These are phyloP conservation scores for Mycena vitilis DNA, from an alignment of 768 basidiomycete species.

Conservation along the genomic window DNA sequence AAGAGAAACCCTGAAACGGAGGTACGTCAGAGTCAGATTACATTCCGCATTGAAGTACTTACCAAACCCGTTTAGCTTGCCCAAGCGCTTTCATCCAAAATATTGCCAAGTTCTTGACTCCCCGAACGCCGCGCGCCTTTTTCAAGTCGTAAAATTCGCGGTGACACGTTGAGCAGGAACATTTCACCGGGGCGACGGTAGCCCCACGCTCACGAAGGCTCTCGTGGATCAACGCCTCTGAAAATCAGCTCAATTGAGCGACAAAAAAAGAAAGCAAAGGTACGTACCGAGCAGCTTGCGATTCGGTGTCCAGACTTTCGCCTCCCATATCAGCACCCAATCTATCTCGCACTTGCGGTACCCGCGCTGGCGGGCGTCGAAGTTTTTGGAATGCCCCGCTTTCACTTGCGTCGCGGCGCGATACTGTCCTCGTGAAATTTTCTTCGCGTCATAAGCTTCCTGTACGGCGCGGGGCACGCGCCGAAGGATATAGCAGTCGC, in stretches of 20 bases:
- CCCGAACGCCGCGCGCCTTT: background rate
- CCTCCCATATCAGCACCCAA: slow-evolving; percentile 15
- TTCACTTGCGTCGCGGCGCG: background rate
- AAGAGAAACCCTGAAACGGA: too few species aligned
- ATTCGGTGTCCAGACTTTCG: slow-evolving; percentile 14
- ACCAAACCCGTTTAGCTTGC: background rate
- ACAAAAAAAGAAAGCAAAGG: slow-evolving; percentile 8
- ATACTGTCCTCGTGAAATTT: background rate
- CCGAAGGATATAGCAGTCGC: background rate
- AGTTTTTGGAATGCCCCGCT: background rate
- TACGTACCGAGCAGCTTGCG: slow-evolving; percentile 1
- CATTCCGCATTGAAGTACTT: too few species aligned
- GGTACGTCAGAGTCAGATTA: too few species aligned
- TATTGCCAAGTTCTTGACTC: background rate
- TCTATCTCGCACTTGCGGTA: background rate
- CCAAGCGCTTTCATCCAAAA: background rate
- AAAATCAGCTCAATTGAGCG: slow-evolving; percentile 26
- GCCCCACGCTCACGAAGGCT: background rate
- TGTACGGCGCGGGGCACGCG: background rate
- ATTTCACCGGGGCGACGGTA: background rate
- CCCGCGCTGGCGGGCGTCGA: background rate
- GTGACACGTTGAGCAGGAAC: background rate
- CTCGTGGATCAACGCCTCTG: background rate
- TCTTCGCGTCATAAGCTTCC: background rate
- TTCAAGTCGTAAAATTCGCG: background rate